phyloP scores from a whole-genome alignment of 148 eudicot genomes.

The Amaranthus hypochondriacus region DNA sequence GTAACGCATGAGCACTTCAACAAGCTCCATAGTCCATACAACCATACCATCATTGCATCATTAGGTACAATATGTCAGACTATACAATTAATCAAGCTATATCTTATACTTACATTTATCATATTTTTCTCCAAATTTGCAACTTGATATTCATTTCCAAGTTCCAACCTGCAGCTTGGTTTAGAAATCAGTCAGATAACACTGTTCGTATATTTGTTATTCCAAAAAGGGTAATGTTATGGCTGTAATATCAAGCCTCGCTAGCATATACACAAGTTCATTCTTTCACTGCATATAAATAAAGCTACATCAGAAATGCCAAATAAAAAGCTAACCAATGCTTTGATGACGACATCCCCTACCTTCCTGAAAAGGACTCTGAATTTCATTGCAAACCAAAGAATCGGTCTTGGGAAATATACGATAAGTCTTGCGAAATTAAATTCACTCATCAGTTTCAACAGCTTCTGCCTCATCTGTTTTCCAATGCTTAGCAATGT shows the following conservation, averaged over 20 bases:
- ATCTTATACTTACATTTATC: constrained; percentile 20
- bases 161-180: constrained; percentile 9
- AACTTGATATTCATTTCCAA: constrained; percentile 20
- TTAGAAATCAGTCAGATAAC: constrained; percentile 22
- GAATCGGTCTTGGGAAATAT: too few relatives aligned
- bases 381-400: too few relatives aligned
- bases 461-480: constrained; percentile 85
- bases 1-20: too few relatives aligned
- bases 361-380: too few relatives aligned
- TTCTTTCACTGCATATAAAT: constrained; percentile 69
- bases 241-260: constrained; percentile 45
- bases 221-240: constrained; percentile 14
- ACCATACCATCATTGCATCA: too few relatives aligned
- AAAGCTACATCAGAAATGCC: background rate
- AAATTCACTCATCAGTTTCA: constrained; percentile 63
- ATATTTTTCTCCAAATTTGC: constrained; percentile 7
- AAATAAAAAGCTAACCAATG: too few relatives aligned
- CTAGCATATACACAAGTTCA: constrained; percentile 90
- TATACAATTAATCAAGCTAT: background rate
- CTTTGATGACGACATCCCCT: too few relatives aligned
- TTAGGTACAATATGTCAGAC: too few relatives aligned
- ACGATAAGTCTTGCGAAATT: background rate
- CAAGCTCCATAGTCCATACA: too few relatives aligned
- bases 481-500: constrained; percentile 98
- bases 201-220: constrained; percentile 24